These are phyloP conservation scores for Tirmania nivea DNA, from an alignment of 495 filamentous ascomycete species.

Conservation along the genomic window DNA sequence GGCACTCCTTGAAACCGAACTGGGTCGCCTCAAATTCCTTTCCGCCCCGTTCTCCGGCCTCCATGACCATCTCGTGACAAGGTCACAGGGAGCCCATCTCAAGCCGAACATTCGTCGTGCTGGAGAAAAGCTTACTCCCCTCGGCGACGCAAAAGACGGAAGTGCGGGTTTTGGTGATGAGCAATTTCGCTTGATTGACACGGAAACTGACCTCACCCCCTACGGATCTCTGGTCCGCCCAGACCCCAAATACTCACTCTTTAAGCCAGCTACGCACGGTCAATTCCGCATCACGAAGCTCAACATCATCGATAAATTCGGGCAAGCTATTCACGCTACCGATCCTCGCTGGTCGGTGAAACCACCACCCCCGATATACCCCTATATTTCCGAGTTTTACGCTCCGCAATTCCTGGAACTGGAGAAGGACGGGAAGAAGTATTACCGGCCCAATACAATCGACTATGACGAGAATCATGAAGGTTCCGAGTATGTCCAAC, in stretches of 20 bases:
- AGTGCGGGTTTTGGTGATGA: constrained; percentile 1
- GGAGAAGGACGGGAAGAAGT: neutral
- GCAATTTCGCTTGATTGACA: constrained; percentile 7
- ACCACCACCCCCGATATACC: constrained; percentile 14
- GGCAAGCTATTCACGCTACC: constrained; percentile 19
- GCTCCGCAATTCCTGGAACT: constrained; percentile 1
- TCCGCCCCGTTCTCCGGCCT: constrained; percentile 26
- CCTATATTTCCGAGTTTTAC: constrained; percentile 15
- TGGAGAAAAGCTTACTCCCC: constrained; percentile 2
- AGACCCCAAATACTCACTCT: constrained; percentile 4
- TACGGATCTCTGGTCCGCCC: constrained; percentile 10
- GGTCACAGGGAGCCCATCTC: constrained; percentile 24
- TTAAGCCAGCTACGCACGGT: constrained; percentile 29
- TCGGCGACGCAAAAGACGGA: constrained; percentile 6
- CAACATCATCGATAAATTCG: constrained; percentile 35
- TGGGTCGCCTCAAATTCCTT: constrained; percentile 19
- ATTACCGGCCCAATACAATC: neutral
- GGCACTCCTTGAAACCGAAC: neutral
- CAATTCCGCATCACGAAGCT: constrained; percentile 26
- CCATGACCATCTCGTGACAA: constrained; percentile 24
- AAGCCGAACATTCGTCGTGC: constrained; percentile 20
- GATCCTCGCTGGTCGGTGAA: constrained; percentile 14
- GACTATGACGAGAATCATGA: constrained; percentile 1
- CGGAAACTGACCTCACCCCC: constrained; percentile 18
- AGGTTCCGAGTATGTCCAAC: constrained; percentile 24